Conservation (phyloP, 495 filamentous ascomycete species). For the Penicillium pancosmium region DNA sequence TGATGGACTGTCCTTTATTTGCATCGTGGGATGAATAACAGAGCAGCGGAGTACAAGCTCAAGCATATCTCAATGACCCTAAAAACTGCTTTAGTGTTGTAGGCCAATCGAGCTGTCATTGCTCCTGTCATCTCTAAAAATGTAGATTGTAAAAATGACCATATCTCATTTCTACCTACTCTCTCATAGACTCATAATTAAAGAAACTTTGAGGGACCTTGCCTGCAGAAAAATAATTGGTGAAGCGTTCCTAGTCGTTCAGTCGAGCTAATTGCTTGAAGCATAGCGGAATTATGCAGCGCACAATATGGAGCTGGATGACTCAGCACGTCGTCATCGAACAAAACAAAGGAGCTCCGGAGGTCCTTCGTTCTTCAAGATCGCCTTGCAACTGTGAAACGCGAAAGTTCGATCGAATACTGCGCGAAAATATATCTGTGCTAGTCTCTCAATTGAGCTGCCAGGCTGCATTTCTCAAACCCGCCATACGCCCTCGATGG, state of each 20-base stretch:
- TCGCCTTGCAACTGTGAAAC: neutral
- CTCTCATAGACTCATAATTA: too few relatives aligned
- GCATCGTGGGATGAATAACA: neutral
- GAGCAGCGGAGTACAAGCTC: neutral
- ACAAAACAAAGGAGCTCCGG: conserved; percentile 6
- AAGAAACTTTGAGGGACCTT: too few relatives aligned
- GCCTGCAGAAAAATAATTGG: too few relatives aligned
- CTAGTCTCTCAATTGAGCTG: too few relatives aligned
- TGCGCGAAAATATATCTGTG: too few relatives aligned
- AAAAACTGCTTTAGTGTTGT: too few relatives aligned
- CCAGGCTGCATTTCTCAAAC: neutral
- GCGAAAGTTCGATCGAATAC: neutral
- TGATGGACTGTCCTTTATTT: neutral
- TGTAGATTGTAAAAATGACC: too few relatives aligned
- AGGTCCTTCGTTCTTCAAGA: neutral
- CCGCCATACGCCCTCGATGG: conserved; percentile 20
- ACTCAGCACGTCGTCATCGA: conserved; percentile 8
- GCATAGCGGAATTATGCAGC: neutral
- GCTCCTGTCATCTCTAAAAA: too few relatives aligned
- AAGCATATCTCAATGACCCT: neutral
- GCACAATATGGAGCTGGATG: neutral
- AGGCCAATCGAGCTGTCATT: too few relatives aligned
- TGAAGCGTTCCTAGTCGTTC: too few relatives aligned
- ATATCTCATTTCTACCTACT: too few relatives aligned
- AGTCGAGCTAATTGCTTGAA: too few relatives aligned